Base-by-base conservation (phyloP, 2,329 filamentous ascomycete species). In the Calonectria naviculata region DNA sequence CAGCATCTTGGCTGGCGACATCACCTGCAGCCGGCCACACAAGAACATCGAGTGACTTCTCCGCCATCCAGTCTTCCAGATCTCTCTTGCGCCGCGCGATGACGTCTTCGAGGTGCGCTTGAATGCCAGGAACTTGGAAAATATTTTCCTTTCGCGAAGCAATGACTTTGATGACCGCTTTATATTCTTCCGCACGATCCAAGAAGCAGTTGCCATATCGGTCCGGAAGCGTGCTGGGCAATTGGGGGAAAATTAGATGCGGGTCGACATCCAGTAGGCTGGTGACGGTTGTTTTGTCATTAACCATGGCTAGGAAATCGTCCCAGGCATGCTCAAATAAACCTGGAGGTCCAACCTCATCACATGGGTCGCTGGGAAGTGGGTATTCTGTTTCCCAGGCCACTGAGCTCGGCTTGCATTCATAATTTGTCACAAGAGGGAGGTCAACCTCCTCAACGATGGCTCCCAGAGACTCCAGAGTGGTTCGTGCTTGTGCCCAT, bases 311-410 rank as follows among this genome's bases (percentile, higher is more conserved):
- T 1, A 89, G 80, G 65, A 89, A 89, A 42, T 86, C 83, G 68
- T 89, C 84, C 88, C 88, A 89, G 0, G 84, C 83, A 72, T 86
- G 85, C 2, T 87, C 86, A 6, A 89, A 84, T 1, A 89, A 79
- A 34, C 31, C 31, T 34, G 5, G 31, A 19, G 84, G 79, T 31
- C 86, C 82, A 49, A 86, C 82, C 73, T 89, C 87, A 69, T 85
- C 80, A 1, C 83, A 81, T 3, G 86, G 85, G 1, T 21, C 34
- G 2, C 82, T 80, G 2, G 85, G 84, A 46, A 85, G 80, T 15
- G 83, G 81, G 0, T 78, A 74, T 21, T 86, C 82, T 31, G 85
- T 85, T 70, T 87, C 85, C 31, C 31, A 34, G 31, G 31, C 31
- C 10, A 34, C 31, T 34, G 31, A 34, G 31, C 6, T 10, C 31